Base-by-base conservation (phyloP, 176 grass and related monocot species). In the Triticum timopheevii region DNA sequence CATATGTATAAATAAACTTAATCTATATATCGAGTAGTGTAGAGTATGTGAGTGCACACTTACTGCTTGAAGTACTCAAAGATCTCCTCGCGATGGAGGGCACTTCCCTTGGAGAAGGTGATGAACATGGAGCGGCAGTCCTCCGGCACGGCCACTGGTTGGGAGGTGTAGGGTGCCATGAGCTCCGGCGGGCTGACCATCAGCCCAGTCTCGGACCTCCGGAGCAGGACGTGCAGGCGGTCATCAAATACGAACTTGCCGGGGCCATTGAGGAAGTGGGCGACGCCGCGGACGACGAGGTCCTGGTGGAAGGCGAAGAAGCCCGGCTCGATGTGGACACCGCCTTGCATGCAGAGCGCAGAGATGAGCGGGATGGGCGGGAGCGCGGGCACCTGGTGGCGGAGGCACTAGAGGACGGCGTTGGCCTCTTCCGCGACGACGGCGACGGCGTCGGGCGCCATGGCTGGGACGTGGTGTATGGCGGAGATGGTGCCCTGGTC, bases 51-150 rank as follows among this genome's bases (percentile, higher is more conserved):
- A 8, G 52, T 58, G 52, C 52, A 58, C 54, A 58, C 54, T 74
- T 83, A 94, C 95, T 90, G 25, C 6, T 49, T 94, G 71, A 94
- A 97, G 78, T 97, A 87, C 19, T 87, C 64, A 6, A 76, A 82
- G 23, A 97, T 93, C 39, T 94, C 88, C 6, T 89, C 86, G 13
- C 86, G 80, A 1, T 35, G 68, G 2, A 94, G 30, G 8, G 88
- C 34, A 12, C 81, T 59, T 1, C 86, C 92, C 49, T 42, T 75
- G 0, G 90, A 86, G 62, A 94, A 92, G 30, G 92, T 94, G 13
- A 58, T 58, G 54, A 58, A 58, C 54, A 58, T 58, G 54, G 19
- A 58, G 19, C 54, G 78, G 71, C n/a, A 73, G 87, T 94, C 92
- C 78, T 88, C 90, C 0, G 80, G 17, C 52, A 87, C 64, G 0